Evolutionary conservation across 2,329 filamentous ascomycete species (phyloP), one percentile per base, ranked within the genome.

Genomic region (Fusarium pilosicola): DNA sequence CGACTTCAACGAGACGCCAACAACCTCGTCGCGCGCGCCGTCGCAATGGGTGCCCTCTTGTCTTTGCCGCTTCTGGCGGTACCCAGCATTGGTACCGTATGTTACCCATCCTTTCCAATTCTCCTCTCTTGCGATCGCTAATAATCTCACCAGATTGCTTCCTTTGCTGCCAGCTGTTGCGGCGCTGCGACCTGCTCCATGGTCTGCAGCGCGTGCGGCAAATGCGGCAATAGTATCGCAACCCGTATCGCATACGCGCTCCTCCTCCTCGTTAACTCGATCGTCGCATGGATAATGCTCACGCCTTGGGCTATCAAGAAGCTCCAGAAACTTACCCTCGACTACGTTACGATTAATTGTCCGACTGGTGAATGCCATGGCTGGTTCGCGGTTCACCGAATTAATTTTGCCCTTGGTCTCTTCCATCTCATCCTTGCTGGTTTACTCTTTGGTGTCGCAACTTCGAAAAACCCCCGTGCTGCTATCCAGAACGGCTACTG

Each of bases 281-380:
- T 98, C 74, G 83, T 98, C 58, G 96, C 96, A 41, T 99, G 96
- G 96, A 94, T 99, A 77, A 97, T 98, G 94, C 94, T 99, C 85
- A 99, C 96, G 28, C 94, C 95, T 60, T 99, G 96, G 96, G 96
- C 96, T 39, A 94, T 99, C 81, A 94, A 97, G 79, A 98, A 98
- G 82, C 88, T 99, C 11, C 92, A 98, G 84, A 91, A 97, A 74
- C 87, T 98, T 62, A 96, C 94, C 18, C 88, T 99, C 74, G 95
- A 98, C 84, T 98, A 98, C 80, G 95, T 99, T 86, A 95, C 94
- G 79, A 97, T 99, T 80, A 92, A 93, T 79, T 99, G 96, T 81
- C 92, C 94, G 34, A 95, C 93, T 56, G 94, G 96, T 76, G 89
- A 96, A 80, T 99, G 96, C 82, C 93, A 97, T 80, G 96, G 96